These are phyloP conservation scores for Verticillium zaregamsianum DNA, from an alignment of 2,329 filamentous ascomycete species.

Conservation along the genomic window DNA sequence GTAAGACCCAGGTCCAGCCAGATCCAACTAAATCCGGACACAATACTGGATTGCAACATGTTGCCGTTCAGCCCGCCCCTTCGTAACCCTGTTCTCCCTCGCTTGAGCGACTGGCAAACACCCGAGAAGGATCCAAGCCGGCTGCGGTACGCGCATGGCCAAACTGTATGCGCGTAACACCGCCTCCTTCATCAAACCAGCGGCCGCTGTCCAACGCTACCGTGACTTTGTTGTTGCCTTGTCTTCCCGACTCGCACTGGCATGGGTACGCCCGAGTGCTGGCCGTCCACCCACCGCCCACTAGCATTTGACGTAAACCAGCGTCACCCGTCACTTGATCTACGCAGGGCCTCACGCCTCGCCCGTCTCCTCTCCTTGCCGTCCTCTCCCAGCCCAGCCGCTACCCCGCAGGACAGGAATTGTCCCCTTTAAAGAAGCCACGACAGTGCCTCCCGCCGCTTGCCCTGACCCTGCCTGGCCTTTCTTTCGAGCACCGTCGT, in stretches of 20 bases:
- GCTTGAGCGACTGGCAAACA: neutral
- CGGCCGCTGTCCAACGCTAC: neutral
- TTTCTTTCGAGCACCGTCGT: neutral
- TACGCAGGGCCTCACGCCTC: neutral
- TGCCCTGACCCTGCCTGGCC: neutral
- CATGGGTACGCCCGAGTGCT: neutral
- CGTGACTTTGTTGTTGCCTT: neutral
- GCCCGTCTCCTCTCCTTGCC: neutral
- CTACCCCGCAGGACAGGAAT: neutral
- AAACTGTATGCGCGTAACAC: neutral
- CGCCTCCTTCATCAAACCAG: neutral
- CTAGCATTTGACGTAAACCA: conserved; percentile 3
- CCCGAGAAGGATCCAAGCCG: neutral
- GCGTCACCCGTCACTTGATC: conserved; percentile 3
- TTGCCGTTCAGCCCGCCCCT: neutral
- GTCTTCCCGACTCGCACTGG: neutral
- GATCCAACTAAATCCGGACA: neutral
- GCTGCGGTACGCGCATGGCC: neutral
- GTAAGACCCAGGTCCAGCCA: neutral
- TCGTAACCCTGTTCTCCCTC: neutral
- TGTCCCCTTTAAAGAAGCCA: neutral
- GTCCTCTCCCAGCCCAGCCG: neutral
- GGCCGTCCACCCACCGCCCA: neutral
- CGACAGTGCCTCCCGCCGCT: neutral
- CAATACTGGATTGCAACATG: neutral